Percentiles rank a stretch among this genome's conserved stretches.
Evolutionary conservation across 345 rosid species (phyloP).

Genomic region (Eucalyptus regnans): DNA sequence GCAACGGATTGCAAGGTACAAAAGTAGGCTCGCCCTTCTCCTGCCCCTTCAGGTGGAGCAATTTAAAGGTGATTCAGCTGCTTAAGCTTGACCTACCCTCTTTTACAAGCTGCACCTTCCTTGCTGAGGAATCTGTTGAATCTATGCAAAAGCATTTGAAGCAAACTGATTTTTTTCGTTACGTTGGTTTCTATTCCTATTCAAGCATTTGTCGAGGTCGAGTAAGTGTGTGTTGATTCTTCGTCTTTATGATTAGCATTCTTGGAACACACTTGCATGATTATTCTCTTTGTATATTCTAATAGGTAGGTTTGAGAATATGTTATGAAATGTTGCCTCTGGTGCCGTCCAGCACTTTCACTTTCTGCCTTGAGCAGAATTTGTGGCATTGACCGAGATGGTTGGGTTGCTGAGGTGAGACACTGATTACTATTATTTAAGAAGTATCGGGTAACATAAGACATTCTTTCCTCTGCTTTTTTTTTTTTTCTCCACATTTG

Average conservation of each 20-base stretch:
- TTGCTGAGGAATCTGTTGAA: neutral
- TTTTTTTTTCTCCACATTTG: neutral
- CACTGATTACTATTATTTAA: neutral
- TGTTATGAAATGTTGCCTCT: neutral
- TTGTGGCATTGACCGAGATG: neutral
- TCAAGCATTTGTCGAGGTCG: neutral
- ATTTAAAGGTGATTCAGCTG: slow-evolving; percentile 19
- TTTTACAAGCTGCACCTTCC: neutral
- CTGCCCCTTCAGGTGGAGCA: slow-evolving; percentile 65
- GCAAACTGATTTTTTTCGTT: neutral
- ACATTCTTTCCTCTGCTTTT: neutral
- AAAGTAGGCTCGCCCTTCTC: slow-evolving; percentile 67
- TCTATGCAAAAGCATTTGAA: neutral
- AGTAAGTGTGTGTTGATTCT: neutral
- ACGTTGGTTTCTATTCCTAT: neutral
- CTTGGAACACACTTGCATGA: neutral
- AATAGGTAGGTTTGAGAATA: neutral
- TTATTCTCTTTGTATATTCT: neutral
- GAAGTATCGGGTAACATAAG: neutral
- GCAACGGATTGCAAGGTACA: slow-evolving; percentile 74
- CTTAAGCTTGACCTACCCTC: slow-evolving; percentile 24
- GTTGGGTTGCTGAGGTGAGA: neutral
- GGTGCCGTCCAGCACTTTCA: neutral
- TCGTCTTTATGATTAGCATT: neutral
- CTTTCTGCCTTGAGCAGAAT: neutral